Base-by-base conservation (phyloP, 805 yeast species). In the Lipomyces japonicus region DNA sequence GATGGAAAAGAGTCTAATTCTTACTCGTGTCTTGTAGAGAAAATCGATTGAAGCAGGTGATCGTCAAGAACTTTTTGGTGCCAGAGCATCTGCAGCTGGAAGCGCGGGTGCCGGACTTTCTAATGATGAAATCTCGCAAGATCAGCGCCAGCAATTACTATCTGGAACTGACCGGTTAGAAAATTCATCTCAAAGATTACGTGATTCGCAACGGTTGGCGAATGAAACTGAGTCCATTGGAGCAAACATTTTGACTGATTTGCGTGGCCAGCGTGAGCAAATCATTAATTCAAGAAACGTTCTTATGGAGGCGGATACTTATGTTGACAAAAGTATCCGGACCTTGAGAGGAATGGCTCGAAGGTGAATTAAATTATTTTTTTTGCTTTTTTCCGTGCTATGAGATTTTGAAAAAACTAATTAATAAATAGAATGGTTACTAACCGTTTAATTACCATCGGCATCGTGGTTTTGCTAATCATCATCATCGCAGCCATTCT, bases 191-290 rank as follows among this genome's bases (percentile, higher is more conserved):
- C 91, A 90, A 55, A 77, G 96, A 60, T 74, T 93, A 42, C 76
- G 84, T 52, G 97, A 93, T 41, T 84, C 93, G 19, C 95, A 91
- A 56, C 76, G 97, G 59, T 75, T 89, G 2, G 98, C 97, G 4
- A 73, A 85, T 45, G 98, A 93, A 61, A 89, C 98, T 0, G 98
- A 93, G 68, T 75, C 76, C 28, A 81, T 93, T 44, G 98, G 98
- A 1, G 87, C 96, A 12, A 84, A 85, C 58, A 93, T 93, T 45
- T 76, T 93, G 70, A 81, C 81, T 61, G 96, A 91, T 65, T 72
- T 93, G 58, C 76, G 96, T 53, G 83, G 95, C 23, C 98, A 93
- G 71, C 75, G 98, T 51, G 98, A 93, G 63, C 97, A 95, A 63
- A 78, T 93, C 39, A 72, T 80, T 46, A 88, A 90, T 61, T 80